Evolutionary conservation across 768 basidiomycete species (phyloP).

Genomic region (Boletus huronensis): DNA sequence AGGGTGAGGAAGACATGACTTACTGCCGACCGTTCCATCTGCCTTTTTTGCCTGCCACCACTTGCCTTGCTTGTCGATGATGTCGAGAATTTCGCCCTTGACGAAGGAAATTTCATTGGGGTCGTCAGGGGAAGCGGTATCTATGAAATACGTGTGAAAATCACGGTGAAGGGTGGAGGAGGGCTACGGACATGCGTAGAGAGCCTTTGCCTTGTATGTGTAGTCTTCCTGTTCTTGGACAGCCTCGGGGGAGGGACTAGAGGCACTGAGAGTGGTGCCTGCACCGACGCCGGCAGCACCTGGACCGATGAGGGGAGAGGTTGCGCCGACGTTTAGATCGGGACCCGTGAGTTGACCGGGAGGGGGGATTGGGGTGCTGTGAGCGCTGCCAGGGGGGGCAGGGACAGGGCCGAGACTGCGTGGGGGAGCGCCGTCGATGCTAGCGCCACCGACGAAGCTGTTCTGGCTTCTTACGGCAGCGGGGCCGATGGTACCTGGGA

Average conservation of each 20-base stretch:
- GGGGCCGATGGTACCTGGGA: conserved; percentile 42
- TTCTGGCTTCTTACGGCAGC: conserved; percentile 43
- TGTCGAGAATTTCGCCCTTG: conserved; percentile 90
- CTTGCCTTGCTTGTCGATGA: conserved; percentile 88
- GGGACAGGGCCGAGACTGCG: conserved; percentile 53
- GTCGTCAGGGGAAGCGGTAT: conserved; percentile 91
- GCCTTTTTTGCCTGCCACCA: conserved; percentile 89
- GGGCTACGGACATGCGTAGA: conserved; percentile 75
- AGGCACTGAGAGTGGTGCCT: conserved; percentile 32
- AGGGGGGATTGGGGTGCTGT: conserved; percentile 41
- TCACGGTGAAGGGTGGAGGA: conserved; percentile 11
- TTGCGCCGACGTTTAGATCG: conserved; percentile 44
- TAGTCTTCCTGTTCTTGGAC: conserved; percentile 43
- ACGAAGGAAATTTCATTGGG: conserved; percentile 93
- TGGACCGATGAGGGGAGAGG: conserved; percentile 65
- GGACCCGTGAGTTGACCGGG: conserved; percentile 40
- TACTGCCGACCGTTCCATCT: conserved; percentile 77
- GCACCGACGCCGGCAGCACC: conserved; percentile 64
- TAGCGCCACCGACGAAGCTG: conserved; percentile 42
- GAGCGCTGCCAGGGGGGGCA: conserved; percentile 50
- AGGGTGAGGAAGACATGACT: conserved; percentile 32
- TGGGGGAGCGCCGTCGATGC: conserved; percentile 44
- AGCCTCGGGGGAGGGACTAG: conserved; percentile 26
- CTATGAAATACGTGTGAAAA: conserved; percentile 42
- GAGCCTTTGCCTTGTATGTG: conserved; percentile 78